Evolutionary conservation across 2,329 filamentous ascomycete genomes (phyloP), one percentile per base, ranked within the genome.

Genomic region (Ophiosphaerella korrae): DNA sequence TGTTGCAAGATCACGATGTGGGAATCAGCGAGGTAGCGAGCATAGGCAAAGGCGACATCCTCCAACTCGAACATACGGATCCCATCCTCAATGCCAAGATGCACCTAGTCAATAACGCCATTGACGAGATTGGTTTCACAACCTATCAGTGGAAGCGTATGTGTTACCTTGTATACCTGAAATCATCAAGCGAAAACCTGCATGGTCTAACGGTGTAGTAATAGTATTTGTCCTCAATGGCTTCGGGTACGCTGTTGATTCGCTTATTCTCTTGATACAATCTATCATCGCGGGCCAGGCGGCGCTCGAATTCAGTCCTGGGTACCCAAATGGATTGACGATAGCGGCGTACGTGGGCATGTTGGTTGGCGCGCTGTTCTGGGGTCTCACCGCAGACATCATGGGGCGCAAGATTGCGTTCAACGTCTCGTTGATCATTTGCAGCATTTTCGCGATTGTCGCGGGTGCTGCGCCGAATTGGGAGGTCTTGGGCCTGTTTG

Each of bases 391-490:
- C 3, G 86, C 85, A 18, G 87, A 90, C 62, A 79, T 89, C 31
- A 85, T 89, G 53, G 87, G 87, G 5, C 79, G 87, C 37, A 82
- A 83, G 55, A 84, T 83, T 57, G 87, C 87, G 5, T 90, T 90
- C 75, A 89, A 89, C 62, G 73, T 83, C 18, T 85, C 84, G 2
- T 76, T 89, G 9, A 80, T 89, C 60, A 77, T 88, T 49, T 86
- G 82, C 62, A 82, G 83, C 3, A 67, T 84, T 5, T 85, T 86
- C 42, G 81, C 81, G 26, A 83, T 89, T 46, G 74, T 88, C 1
- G 87, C 86, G 1, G 88, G 87, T 3, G 84, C 82, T 1, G 80
- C 84, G 51, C 87, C 88, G 1, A 88, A 80, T 55, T 92, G 86
- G 85, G 74, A 81, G 2, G 80, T 82, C 0, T 77, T 90, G 11